phyloP scores from a whole-genome alignment of 2,329 filamentous ascomycete species.

The Fusarium ramigenum region DNA sequence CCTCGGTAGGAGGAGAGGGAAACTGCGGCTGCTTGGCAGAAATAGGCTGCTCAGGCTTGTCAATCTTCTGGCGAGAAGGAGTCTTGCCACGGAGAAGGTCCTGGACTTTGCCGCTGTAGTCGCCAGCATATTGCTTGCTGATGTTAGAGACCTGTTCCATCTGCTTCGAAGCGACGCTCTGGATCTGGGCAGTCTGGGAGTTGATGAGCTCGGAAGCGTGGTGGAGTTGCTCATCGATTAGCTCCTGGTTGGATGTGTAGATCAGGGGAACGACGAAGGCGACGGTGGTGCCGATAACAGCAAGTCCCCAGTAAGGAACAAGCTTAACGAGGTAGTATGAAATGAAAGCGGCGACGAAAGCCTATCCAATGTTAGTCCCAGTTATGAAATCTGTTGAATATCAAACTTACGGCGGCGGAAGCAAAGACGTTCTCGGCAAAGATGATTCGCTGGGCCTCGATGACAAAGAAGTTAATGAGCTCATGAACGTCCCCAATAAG shows the following conservation, averaged over 20 bases:
- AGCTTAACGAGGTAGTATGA: constrained; percentile 76
- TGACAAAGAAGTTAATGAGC: constrained; percentile 76
- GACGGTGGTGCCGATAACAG: constrained; percentile 66
- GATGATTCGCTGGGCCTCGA: constrained; percentile 74
- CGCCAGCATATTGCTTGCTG: constrained; percentile 74
- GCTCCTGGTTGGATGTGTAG: constrained; percentile 74
- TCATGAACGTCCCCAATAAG: constrained; percentile 72
- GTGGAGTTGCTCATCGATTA: constrained; percentile 72
- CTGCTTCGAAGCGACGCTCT: constrained; percentile 69
- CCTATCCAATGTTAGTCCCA: constrained; percentile 52
- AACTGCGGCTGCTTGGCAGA: constrained; percentile 47
- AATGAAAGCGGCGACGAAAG: constrained; percentile 68
- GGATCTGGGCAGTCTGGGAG: constrained; percentile 71
- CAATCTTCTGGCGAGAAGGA: constrained; percentile 53
- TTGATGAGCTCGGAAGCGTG: constrained; percentile 66
- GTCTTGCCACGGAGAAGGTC: constrained; percentile 65
- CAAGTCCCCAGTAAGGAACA: constrained; percentile 75
- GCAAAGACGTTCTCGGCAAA: constrained; percentile 73
- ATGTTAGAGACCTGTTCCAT: constrained; percentile 69
- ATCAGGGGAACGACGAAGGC: constrained; percentile 70
- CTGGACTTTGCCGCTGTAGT: constrained; percentile 75
- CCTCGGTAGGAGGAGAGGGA: constrained; percentile 50
- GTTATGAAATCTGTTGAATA: constrained; percentile 18
- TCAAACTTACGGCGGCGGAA: constrained; percentile 65
- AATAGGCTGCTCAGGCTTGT: constrained; percentile 46